These are phyloP conservation scores for Avicennia marina DNA, from an alignment of 257 asterid genomes.

Conservation along the genomic window DNA sequence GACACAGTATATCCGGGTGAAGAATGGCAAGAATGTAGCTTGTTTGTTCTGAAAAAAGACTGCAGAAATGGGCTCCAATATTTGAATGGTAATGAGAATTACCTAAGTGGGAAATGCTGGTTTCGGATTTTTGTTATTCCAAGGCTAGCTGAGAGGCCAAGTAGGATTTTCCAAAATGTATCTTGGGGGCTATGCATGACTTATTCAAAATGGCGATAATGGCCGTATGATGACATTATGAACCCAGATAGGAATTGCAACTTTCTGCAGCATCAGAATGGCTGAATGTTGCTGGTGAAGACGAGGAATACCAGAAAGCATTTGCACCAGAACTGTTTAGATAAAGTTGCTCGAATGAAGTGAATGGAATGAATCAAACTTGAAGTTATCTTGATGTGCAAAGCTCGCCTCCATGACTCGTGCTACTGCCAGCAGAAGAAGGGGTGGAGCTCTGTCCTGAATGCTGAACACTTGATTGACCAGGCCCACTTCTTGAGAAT, in stretches of 20 bases:
- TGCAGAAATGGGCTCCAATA: too few species aligned
- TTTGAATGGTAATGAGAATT: too few species aligned
- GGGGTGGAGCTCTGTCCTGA: constrained; percentile 32
- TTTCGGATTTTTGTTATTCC: too few species aligned
- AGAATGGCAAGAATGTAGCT: too few species aligned
- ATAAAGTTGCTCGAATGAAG: constrained; percentile 13
- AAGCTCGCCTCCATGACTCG: constrained; percentile 31
- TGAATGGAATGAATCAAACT: constrained; percentile 11
- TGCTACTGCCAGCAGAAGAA: constrained; percentile 24
- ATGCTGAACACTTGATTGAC: constrained; percentile 33
- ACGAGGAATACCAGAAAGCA: constrained; percentile 27
- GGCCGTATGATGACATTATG: constrained; percentile 43
- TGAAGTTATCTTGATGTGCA: constrained; percentile 45
- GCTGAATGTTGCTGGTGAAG: too few species aligned
- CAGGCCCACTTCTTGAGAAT: constrained; percentile 42
- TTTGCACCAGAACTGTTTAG: constrained; percentile 35
- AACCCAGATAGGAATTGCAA: constrained; percentile 28
- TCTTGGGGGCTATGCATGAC: constrained; percentile 22
- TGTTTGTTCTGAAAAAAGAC: too few species aligned
- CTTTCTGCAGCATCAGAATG: constrained; percentile 32
- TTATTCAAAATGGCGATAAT: constrained; percentile 40
- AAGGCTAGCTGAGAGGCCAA: too few species aligned
- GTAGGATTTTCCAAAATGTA: too few species aligned
- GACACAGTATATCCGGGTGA: too few species aligned
- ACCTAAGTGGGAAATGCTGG: too few species aligned